These are phyloP conservation scores for Fraxinus dipetala DNA, from an alignment of 305 asterid genomes.

Conservation along the genomic window DNA sequence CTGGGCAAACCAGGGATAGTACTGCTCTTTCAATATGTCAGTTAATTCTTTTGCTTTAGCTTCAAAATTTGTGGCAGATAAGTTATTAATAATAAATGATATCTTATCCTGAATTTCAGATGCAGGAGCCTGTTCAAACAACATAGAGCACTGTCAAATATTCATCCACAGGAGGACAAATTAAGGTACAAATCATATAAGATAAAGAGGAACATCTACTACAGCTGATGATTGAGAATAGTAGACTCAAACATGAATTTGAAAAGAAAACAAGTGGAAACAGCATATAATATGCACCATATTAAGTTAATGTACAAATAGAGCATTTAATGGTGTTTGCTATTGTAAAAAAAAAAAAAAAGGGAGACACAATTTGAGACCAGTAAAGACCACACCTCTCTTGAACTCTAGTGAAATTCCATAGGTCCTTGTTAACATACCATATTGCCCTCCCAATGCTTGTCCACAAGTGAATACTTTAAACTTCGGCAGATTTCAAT, in stretches of 20 bases:
- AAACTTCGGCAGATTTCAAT: neutral
- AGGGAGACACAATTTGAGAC: neutral
- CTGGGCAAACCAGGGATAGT: slow-evolving; percentile 96
- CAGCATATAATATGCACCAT: neutral
- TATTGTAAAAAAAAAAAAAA: neutral
- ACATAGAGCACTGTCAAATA: slow-evolving; percentile 11
- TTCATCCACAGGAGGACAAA: slow-evolving; percentile 2
- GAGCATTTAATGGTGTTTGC: neutral
- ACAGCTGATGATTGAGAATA: neutral
- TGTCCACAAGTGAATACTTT: neutral
- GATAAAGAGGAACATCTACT: neutral
- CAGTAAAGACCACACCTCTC: neutral
- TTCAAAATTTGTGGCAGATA: slow-evolving; percentile 78
- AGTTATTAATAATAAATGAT: slow-evolving; percentile 78
- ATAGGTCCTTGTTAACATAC: neutral
- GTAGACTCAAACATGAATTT: neutral
- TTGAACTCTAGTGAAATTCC: neutral
- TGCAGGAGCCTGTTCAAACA: slow-evolving; percentile 71
- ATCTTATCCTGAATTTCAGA: slow-evolving; percentile 92
- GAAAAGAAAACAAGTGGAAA: neutral
- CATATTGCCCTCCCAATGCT: neutral
- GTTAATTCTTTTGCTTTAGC: slow-evolving; percentile 84
- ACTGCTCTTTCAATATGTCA: slow-evolving; percentile 69
- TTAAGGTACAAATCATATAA: slow-evolving; percentile 1
- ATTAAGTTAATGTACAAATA: neutral